phyloP scores from a whole-genome alignment of 1,284 basidiomycete genomes.

The Phellopilus nigrolimitatus region DNA sequence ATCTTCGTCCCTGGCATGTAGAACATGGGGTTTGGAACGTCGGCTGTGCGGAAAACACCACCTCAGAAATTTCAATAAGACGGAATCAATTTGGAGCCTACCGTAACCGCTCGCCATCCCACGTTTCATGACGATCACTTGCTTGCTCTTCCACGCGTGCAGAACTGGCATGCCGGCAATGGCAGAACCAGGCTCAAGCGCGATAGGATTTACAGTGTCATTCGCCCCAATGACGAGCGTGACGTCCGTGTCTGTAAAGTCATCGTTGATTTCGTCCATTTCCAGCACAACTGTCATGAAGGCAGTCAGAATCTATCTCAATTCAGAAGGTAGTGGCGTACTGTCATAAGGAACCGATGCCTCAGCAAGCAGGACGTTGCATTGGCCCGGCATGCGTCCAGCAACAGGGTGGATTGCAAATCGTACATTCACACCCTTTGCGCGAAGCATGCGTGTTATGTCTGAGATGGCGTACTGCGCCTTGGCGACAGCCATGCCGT shows the following conservation, averaged over 20 bases:
- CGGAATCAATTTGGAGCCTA: constrained; percentile 30
- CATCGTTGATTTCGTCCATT: constrained; percentile 91
- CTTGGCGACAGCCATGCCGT: constrained; percentile 87
- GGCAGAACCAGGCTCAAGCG: constrained; percentile 77
- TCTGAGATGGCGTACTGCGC: constrained; percentile 85
- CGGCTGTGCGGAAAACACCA: constrained; percentile 44
- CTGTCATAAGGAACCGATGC: constrained; percentile 86
- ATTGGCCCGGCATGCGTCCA: constrained; percentile 78
- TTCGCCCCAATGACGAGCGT: constrained; percentile 86
- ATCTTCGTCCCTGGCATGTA: constrained; percentile 85
- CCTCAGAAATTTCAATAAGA: constrained; percentile 4
- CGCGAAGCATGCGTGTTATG: constrained; percentile 64
- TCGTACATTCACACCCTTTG: constrained; percentile 68
- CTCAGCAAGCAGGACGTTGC: constrained; percentile 82
- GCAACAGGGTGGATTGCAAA: constrained; percentile 42
- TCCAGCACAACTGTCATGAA: constrained; percentile 67
- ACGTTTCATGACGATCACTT: constrained; percentile 86
- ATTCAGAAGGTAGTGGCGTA: constrained; percentile 27
- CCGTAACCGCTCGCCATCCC: constrained; percentile 82
- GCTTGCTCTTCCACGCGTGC: constrained; percentile 87
- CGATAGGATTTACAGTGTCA: constrained; percentile 86
- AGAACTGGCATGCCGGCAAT: constrained; percentile 89
- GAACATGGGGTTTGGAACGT: constrained; percentile 87
- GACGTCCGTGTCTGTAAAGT: constrained; percentile 79
- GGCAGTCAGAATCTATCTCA: not conserved